A percentile compares a stretch with the other conserved stretches of the same genome.
Evolutionary conservation across 495 filamentous ascomycete species (phyloP).

Genomic region (Xylaria acuta): DNA sequence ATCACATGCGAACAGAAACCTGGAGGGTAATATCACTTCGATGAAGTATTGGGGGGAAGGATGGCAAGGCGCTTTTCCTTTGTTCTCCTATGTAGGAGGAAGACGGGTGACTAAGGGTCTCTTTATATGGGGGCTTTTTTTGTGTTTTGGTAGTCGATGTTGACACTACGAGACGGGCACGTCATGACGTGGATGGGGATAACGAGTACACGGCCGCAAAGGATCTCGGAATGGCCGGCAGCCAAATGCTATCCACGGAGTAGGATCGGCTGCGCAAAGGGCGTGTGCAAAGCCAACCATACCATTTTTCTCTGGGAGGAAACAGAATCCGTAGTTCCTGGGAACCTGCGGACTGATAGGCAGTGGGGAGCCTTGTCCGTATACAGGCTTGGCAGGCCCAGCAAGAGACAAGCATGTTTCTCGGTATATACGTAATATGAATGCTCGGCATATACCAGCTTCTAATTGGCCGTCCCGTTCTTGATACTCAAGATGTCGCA

Average conservation of each 20-base stretch:
- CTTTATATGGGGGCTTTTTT: constrained; percentile 17
- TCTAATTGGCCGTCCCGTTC: neutral
- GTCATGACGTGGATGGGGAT: constrained; percentile 17
- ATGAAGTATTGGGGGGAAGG: neutral
- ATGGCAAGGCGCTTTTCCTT: constrained; percentile 21
- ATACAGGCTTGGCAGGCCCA: constrained; percentile 27
- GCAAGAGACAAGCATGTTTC: constrained; percentile 21
- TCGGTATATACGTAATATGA: constrained; percentile 41
- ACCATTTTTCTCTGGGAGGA: constrained; percentile 6
- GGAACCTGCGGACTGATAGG: constrained; percentile 31
- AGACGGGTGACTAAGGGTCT: constrained; percentile 9
- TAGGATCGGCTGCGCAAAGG: neutral
- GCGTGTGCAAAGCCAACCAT: constrained; percentile 4
- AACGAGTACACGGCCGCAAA: constrained; percentile 16
- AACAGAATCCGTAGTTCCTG: neutral
- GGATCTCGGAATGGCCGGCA: constrained; percentile 8
- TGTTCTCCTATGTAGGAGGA: constrained; percentile 19
- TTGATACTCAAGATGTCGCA: neutral
- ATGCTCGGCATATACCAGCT: constrained; percentile 22
- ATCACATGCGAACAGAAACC: neutral
- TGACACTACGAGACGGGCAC: constrained; percentile 4
- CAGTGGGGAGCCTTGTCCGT: constrained; percentile 34
- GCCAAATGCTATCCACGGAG: neutral
- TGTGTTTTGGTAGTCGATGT: constrained; percentile 2
- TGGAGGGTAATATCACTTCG: neutral